Conservation (phyloP, 2,329 filamentous ascomycete genomes). For the Pestalotiopsis sp. region DNA sequence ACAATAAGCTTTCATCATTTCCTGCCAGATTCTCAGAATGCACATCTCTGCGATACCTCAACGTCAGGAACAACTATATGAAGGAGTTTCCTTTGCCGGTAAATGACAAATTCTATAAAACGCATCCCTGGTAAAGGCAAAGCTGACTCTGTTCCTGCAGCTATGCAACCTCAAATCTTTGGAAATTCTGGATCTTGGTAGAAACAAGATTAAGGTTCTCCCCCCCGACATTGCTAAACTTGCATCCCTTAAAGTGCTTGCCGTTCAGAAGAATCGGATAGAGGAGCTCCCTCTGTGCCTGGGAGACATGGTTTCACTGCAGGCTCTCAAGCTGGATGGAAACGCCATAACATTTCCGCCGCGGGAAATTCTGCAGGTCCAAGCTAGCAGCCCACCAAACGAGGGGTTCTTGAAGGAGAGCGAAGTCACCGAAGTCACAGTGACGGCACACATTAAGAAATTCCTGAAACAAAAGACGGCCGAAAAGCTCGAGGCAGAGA, state of each 20-base stretch:
- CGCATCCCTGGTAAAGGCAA: slow-evolving; percentile 7
- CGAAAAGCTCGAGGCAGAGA: slow-evolving; percentile 48
- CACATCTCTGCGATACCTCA: slow-evolving; percentile 77
- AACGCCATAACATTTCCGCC: slow-evolving; percentile 85
- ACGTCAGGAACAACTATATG: slow-evolving; percentile 77
- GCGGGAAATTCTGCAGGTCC: slow-evolving; percentile 65
- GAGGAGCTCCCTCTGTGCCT: slow-evolving; percentile 81
- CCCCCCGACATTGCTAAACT: slow-evolving; percentile 80
- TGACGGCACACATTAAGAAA: slow-evolving; percentile 65
- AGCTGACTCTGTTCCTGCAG: slow-evolving; percentile 45
- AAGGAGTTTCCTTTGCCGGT: slow-evolving; percentile 62
- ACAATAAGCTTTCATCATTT: slow-evolving; percentile 74
- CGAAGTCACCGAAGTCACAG: slow-evolving; percentile 63
- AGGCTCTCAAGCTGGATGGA: slow-evolving; percentile 86
- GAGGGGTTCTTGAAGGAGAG: slow-evolving; percentile 61
- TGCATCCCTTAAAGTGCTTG: slow-evolving; percentile 85
- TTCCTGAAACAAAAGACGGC: slow-evolving; percentile 57
- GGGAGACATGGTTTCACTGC: slow-evolving; percentile 86
- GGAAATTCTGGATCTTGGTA: slow-evolving; percentile 90
- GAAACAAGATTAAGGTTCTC: slow-evolving; percentile 79
- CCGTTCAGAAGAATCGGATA: slow-evolving; percentile 84
- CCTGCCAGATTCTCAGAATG: slow-evolving; percentile 75
- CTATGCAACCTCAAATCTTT: slow-evolving; percentile 84
- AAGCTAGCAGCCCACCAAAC: slow-evolving; percentile 57
- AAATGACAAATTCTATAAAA: slow-evolving; percentile 29